Evolutionary conservation across 805 yeast genomes (phyloP), one percentile per base, ranked within the genome.

Genomic region (Saccharomycopsis schoenii): DNA sequence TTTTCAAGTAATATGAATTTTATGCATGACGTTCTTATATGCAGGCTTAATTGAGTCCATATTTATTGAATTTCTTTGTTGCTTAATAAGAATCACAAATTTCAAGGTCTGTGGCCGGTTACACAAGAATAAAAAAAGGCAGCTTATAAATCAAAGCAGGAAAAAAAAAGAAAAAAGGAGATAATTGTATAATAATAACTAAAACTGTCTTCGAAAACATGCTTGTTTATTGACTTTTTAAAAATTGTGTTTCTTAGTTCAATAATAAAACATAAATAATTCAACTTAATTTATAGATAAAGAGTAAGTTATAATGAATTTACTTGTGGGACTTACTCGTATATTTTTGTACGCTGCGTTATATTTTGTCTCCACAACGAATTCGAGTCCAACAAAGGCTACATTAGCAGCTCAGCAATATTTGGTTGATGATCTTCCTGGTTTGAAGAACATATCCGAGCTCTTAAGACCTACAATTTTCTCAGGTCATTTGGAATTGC

Each of bases 401-500:
- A 15, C 34, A 15, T 21, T 34, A 47, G 25, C 11, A 21, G 19
- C 52, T 12, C 34, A 47, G n/a, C 14, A 47, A 12, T 61, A 61
- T 41, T n/a, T 39, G 9, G 64, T 62, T 21, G 19, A 55, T 15
- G 58, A 51, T 15, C 57, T 64, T 4, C 66, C 66, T 4, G 66
- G 66, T 3, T 39, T 58, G 12, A 24, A 55, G 11, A 17, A 50
- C 11, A 63, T 64, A 42, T 25, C n/a, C 3, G 34, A 54, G 15
- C 15, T 37, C 5, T 34, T 61, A 11, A 51, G 34, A 14, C 66
- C 66, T 12, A 39, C 36, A 55, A 84, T 84, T 87, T 78, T 77
- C 70, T 82, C 89, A 2, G 89, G 96, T 1, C 86, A 85, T 64
- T 67, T 89, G 11, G 83, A 83, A 61, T 72, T 86, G 19, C 78